Base-by-base conservation (phyloP, 1,284 basidiomycete genomes). In the Omphalotus olearius region DNA sequence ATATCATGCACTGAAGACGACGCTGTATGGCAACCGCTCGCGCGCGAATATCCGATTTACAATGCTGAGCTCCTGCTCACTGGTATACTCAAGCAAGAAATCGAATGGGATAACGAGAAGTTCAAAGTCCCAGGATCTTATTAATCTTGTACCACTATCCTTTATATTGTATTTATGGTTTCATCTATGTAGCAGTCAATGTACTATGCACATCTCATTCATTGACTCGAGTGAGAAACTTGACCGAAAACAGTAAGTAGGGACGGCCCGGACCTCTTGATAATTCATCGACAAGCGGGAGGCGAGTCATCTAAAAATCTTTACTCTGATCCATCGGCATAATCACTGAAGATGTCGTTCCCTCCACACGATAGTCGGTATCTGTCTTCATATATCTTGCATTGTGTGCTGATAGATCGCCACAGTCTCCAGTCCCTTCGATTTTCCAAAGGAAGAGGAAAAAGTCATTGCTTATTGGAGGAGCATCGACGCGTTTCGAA, bases 401-500 rank as follows among this genome's bases (percentile, higher is more conserved):
- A 41, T 55, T 57, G 41, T 55, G 43, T 54, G 47, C 50, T 37
- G 30, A 33, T 38, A 30, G 16, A 11, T 14, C 26, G 4, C 16
- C 48, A 17, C 50, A 91, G 85, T 91, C 59, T 79, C 85, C 50
- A 73, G 81, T 23, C 76, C 79, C 28, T 95, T 98, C 72, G 85
- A 88, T 72, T 98, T 98, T 68, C 79, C 95, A 13, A 85, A 85
- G 66, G 91, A 97, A 67, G 96, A 98, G 70, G 87, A 92, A 66
- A 93, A 93, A 63, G 92, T 98, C 55, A 78, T 98, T 60, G 75
- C 79, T 53, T 98, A 86, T 72, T 99, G 97, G 97, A 79, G 82
- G 57, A 93, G 94, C 66, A 99, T 99, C 66, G 93, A 99, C 75
- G 97, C 97, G 50, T 99, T 99, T 74, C 83, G 89, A 68, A 98